Base-by-base conservation (phyloP, 78 protist species). In the Tieghemostelium lacteum region DNA sequence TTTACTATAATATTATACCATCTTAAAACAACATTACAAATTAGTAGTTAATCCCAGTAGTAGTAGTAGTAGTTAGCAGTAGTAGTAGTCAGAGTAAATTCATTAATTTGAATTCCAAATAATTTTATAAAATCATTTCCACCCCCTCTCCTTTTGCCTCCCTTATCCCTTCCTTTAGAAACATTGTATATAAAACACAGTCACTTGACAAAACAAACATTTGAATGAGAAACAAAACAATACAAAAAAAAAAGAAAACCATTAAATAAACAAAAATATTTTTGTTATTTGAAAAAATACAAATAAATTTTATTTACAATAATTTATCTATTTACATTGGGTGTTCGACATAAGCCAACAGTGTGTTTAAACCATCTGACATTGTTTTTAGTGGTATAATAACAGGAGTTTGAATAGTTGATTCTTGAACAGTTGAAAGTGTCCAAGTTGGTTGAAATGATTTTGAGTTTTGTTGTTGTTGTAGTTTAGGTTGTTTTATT, bases 401-500 rank as follows among this genome's bases (percentile, higher is more conserved):
- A 10, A 29, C 24, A 0, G 61, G 20, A 4, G 4, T 14, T n/a
- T 57, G 36, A 34, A 73, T 54, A 42, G 39, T 72, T 7, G 69
- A 26, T 17, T 75, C 72, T 29, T 39, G 28, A 33, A 28, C 49
- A 29, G 58, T 45, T 20, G 33, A n/a, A 58, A 17, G 8, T 22
- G 61, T 17, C 85, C 85, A 75, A 29, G 39, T 52, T 29, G 85
- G 69, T 67, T 67, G 16, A 19, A 26, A 49, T 58, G 50, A 55
- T 55, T 71, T 57, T 60, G 57, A 80, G 29, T 69, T 1, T 39
- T 50, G 19, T 28, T 69, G 7, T 26, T 24, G 49, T 69, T 49
- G 3, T 31, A 26, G 8, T 42, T 42, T 19, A n/a, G n/a, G n/a
- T n/a, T 49, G 10, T 49, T 57, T 55, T 0, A 80, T 2, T 39